Evolutionary conservation across 345 rosid genomes (phyloP), one percentile per base, ranked within the genome.

Genomic region (Citrus glauca): DNA sequence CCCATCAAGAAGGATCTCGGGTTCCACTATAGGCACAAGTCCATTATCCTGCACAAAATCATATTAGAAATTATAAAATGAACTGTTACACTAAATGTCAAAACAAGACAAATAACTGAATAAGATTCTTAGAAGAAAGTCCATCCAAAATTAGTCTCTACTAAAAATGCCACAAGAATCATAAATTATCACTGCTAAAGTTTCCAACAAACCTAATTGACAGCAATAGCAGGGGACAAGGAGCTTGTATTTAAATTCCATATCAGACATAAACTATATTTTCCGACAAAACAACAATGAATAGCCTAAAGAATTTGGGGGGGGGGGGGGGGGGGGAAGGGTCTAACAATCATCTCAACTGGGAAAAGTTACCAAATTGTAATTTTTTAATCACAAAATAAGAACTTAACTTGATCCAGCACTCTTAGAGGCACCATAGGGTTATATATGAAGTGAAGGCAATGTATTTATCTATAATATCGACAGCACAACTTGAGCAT

Each of bases 21-120:
- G 99, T 87, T 95, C 99, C 81, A 95, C 98, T 19, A 93, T 90
- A 24, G 99, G 99, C 79, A 95, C 97, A 85, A 95, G 99, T 61
- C 99, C 98, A 59, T 92, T 95, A 66, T 95, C 99, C 97, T 92
- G 86, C 78, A 73, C 25, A 68, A 82, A 72, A 79, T 61, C 63
- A 45, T 17, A 72, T 68, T 40, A 19, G 13, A 53, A 53, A 71
- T 38, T 53, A 17, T 35, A 32, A 13, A 40, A 50, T 14, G 28
- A 6, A n/a, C 50, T 8, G 19, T 35, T 35, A 35, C 37, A 5
- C 37, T 0, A 35, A 35, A 1, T 35, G 37, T 5, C 37, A 35
- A 27, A 1, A 3, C 17, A 45, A 45, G 50, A 45, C 16, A 45
- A n/a, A 42, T 5, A 62, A 24, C 6, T 13, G 33, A 25, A 64